Percentiles rank a stretch among this genome's conserved stretches.
Evolutionary conservation across 148 eudicot species (phyloP).

Genomic region (Chenopodium album): DNA sequence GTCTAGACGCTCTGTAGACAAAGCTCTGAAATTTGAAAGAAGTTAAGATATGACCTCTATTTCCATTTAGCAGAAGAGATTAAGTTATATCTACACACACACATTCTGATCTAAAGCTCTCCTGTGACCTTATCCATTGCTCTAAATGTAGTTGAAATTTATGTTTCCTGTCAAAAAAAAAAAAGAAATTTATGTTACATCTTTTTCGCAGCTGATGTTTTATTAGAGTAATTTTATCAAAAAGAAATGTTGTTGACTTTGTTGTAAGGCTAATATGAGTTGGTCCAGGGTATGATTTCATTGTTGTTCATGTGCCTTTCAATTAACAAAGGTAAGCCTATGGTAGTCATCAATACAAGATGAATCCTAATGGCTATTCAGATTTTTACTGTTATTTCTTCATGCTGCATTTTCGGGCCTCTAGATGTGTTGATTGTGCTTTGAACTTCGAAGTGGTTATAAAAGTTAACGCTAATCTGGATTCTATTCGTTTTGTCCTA

Average conservation of each 20-base stretch:
- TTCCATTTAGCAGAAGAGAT: background rate
- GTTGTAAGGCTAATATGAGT: background rate
- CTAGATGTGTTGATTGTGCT: background rate
- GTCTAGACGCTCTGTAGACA: background rate
- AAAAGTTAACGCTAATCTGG: background rate
- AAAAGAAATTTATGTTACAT: background rate
- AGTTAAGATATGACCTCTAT: background rate
- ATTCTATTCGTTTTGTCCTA: background rate
- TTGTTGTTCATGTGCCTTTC: background rate
- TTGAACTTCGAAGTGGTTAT: background rate
- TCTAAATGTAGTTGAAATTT: background rate
- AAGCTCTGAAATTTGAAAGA: conserved; percentile 1
- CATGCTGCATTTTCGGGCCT: background rate
- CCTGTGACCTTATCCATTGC: background rate
- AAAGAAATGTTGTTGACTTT: too few relatives aligned
- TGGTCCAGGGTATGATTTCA: background rate
- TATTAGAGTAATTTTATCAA: background rate
- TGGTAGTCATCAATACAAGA: background rate
- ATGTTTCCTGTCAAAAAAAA: background rate
- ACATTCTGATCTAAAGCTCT: background rate
- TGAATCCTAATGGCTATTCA: background rate
- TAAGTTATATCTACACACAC: background rate
- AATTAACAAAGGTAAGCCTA: background rate
- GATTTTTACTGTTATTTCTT: background rate
- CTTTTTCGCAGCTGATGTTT: conserved; percentile 5